A percentile compares a stretch with the other conserved stretches of the same genome.
These are phyloP conservation scores for Penicillium maclennaniae DNA, from an alignment of 495 filamentous ascomycete species.

Conservation along the genomic window DNA sequence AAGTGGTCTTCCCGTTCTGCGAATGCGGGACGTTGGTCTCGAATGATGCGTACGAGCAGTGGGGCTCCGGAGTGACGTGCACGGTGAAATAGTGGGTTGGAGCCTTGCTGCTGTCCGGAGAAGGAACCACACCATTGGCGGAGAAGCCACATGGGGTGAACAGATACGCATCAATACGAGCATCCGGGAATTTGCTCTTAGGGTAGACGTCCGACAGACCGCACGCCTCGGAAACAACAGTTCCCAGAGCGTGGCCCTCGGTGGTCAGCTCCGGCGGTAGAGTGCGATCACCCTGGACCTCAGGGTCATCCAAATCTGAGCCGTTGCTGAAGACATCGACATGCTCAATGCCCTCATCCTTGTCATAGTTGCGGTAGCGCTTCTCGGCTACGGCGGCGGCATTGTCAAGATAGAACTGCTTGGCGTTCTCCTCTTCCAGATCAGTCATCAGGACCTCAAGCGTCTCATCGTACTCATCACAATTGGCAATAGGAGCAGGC, in stretches of 20 bases:
- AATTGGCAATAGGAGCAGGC: conserved; percentile 29
- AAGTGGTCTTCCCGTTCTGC: conserved; percentile 82
- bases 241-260: conserved; percentile 91
- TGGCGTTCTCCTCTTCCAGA: conserved; percentile 84
- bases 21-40: conserved; percentile 97
- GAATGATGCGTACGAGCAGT: conserved; percentile 98
- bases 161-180: conserved; percentile 91
- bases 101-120: conserved; percentile 56
- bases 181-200: conserved; percentile 80
- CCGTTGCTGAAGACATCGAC: conserved; percentile 79
- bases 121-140: conserved; percentile 93
- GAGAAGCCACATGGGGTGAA: conserved; percentile 98
- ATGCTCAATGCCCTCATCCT: conserved; percentile 49
- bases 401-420: conserved; percentile 93
- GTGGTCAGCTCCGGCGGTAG: conserved; percentile 75
- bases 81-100: conserved; percentile 96
- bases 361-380: conserved; percentile 54
- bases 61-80: conserved; percentile 94
- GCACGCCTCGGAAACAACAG: conserved; percentile 85
- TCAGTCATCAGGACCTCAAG: conserved; percentile 98
- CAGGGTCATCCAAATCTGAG: conserved; percentile 61
- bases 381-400: conserved; percentile 86
- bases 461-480: conserved; percentile 73
- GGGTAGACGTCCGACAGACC: conserved; percentile 91
- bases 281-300: conserved; percentile 50